Evolutionary conservation across 1,139 yeast genomes (phyloP).

Genomic region (Lodderomyces jiufengensis): DNA sequence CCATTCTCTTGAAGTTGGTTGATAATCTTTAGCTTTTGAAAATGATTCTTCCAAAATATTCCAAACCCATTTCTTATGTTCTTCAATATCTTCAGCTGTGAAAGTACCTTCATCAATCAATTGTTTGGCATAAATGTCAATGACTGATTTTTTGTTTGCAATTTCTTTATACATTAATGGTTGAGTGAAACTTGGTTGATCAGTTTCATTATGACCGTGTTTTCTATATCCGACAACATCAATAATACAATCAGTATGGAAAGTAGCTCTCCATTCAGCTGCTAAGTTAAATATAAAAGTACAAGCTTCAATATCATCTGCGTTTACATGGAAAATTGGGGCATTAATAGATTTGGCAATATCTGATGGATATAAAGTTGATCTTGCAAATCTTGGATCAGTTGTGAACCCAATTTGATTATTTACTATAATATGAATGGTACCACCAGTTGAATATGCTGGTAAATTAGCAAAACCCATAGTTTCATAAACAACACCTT

Average conservation of each 20-base stretch:
- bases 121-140: slow-evolving; percentile 79
- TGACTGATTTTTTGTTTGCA: slow-evolving; percentile 82
- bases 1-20: slow-evolving; percentile 96
- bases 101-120: slow-evolving; percentile 84
- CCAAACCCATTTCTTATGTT: slow-evolving; percentile 99
- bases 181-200: slow-evolving; percentile 98
- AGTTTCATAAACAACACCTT: slow-evolving; percentile 98
- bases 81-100: slow-evolving; percentile 84
- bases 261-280: slow-evolving; percentile 97
- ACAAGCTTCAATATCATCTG: slow-evolving; percentile 94
- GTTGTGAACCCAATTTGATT: slow-evolving; percentile 99
- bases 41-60: slow-evolving; percentile 86
- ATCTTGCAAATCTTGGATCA: slow-evolving; percentile 95
- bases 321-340: slow-evolving; percentile 98
- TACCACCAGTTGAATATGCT: slow-evolving; percentile 98
- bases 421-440: slow-evolving; percentile 90
- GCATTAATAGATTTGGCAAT: slow-evolving; percentile 95
- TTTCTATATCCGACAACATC: slow-evolving; percentile 98
- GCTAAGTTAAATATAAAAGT: slow-evolving; percentile 92
- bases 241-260: slow-evolving; percentile 92
- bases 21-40: slow-evolving; percentile 80
- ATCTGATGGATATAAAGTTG: slow-evolving; percentile 97
- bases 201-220: slow-evolving; percentile 99
- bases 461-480: slow-evolving; percentile 93
- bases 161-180: slow-evolving; percentile 94